Evolutionary conservation across 2,329 filamentous ascomycete species (phyloP), one percentile per base, ranked within the genome.

Genomic region (Didymella lethalis): DNA sequence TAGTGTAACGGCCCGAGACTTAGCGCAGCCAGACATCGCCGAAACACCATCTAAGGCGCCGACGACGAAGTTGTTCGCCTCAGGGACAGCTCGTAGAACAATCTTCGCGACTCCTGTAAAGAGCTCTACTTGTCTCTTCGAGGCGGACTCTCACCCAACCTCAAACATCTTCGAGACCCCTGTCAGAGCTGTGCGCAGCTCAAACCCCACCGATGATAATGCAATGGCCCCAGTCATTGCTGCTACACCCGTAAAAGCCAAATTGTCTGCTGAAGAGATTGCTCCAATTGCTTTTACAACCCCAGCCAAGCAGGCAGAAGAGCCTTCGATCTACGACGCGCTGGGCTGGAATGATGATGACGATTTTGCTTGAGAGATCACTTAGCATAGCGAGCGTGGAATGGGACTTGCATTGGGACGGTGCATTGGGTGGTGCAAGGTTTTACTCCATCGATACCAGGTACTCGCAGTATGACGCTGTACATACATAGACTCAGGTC

Each of bases 321-420:
- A 70, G 51, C 43, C 60, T 16, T 70, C 66, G 23, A 78, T 82
- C 47, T 82, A 81, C 58, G 77, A 78, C 49, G 74, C 73, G 11
- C 61, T 82, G 51, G 80, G 80, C 26, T 83, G 81, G 81, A 76
- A 82, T 65, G 79, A 82, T 61, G 77, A 81, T 59, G 68, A 75
- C 36, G 70, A 72, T 34, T 47, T 59, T 70, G 45, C 48, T 47
- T 58, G 67, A 61, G 59, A 48, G 36, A 40, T 26, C 43, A 45
- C 57, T 75, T 45, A 45, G 76, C 66, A 77, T 77, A 71, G 72
- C 74, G 67, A 72, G 61, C 61, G 59, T 63, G 54, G 55, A 41
- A 61, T 59, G 52, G 56, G 48, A 54, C 36, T 61, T 58, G 62
- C 56, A 64, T 64, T 64, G 50, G 4, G 25, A 41, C 20, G 31